Percentiles rank a stretch among this genome's conserved stretches.
These are phyloP conservation scores for Mucor velutinosus DNA, from an alignment of 371 early-diverging fungal genomes.

Conservation along the genomic window DNA sequence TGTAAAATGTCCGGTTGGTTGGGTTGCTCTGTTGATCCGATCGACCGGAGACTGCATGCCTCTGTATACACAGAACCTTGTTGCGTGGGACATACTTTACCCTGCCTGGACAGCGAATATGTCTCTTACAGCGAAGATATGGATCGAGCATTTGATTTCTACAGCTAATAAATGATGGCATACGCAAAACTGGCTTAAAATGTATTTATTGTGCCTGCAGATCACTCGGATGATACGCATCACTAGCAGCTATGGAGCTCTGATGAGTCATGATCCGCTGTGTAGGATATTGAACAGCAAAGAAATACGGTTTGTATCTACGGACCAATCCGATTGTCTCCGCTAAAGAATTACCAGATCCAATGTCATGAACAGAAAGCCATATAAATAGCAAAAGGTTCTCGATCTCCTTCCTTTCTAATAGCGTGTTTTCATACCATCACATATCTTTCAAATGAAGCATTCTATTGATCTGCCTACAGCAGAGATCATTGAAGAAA, in stretches of 20 bases:
- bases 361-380: background rate
- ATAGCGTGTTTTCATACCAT: background rate
- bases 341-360: background rate
- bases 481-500: background rate
- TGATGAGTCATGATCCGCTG: constrained; percentile 1
- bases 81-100: constrained; percentile 9
- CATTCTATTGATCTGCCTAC: background rate
- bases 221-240: background rate
- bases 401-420: too few species aligned
- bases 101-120: background rate
- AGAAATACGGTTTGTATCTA: background rate
- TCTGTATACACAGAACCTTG: background rate
- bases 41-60: background rate
- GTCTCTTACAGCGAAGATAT: background rate
- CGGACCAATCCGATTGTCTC: constrained; percentile 11
- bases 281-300: background rate
- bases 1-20: background rate
- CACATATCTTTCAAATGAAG: background rate
- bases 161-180: background rate
- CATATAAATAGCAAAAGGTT: background rate
- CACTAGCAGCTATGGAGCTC: background rate
- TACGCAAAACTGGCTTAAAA: background rate
- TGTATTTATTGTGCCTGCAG: background rate
- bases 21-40: constrained; percentile 6
- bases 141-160: background rate